Base-by-base conservation (phyloP, 257 asterid species). In the Jaltomata sinuosa region DNA sequence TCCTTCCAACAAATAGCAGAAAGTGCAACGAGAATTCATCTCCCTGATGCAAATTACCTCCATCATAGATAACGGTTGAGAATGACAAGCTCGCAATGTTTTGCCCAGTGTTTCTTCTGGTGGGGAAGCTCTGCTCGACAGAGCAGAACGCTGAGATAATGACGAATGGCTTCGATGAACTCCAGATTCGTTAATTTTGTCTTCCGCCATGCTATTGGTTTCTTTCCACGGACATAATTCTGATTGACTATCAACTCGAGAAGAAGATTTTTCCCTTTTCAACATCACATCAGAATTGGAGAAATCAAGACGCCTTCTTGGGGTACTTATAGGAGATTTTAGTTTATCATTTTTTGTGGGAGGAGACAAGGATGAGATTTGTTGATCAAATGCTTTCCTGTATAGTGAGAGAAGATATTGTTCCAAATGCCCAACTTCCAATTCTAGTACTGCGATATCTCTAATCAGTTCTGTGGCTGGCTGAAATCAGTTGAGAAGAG, bases 381-480 rank as follows among this genome's bases (percentile, higher is more conserved):
- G 98, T 82, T 91, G 95, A 89, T 94, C 98, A 83, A 97, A 97
- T 45, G 99, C 99, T 87, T 94, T 92, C 83, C 99, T 85, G 89
- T 97, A 95, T 53, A 95, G 89, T 12, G 95, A 90, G 54, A 97
- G 98, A 85, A 97, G 99, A 87, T 97, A 93, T 69, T 97, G 99
- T 85, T 97, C 99, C 92, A 97, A 91, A 85, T 93, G 98, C 82
- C 93, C 94, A 32, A 97, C 99, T 92, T 97, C 98, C 84, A 95
- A 86, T 90, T 97, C 99, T 86, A 97, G 85, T 22, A 95, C 90
- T 16, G 99, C 89, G 71, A 97, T 97, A 83, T 97, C 99, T 91
- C 87, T 92, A 18, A 97, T 97, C 80, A 97, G 97, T 86, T 95
- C 97, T 71, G 97, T 91, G 21, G 97, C 98, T 8, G 99, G 94